Evolutionary conservation across 2,329 filamentous ascomycete genomes (phyloP).

Genomic region (Exophiala alcalophila): DNA sequence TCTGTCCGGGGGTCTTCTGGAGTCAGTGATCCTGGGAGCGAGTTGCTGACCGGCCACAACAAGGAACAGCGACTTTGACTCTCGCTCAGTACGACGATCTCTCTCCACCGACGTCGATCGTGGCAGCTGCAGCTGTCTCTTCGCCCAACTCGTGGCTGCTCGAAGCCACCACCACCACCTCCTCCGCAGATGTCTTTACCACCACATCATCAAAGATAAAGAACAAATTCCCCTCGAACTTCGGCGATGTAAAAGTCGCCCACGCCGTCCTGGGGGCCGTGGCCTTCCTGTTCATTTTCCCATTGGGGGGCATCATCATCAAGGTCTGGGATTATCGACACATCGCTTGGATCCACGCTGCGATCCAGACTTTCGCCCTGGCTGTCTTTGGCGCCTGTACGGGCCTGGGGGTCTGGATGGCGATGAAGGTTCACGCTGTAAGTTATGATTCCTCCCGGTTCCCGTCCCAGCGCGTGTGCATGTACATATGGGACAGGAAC

Average conservation of each 20-base stretch:
- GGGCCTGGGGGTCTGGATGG: conserved; percentile 34
- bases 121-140: conserved; percentile 4
- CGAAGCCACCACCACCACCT: neutral
- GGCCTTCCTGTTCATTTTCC: conserved; percentile 33
- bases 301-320: conserved; percentile 32
- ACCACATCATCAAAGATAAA: too few species aligned
- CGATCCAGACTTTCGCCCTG: conserved; percentile 28
- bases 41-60: too few species aligned
- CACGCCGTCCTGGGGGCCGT: conserved; percentile 30
- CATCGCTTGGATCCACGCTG: conserved; percentile 30
- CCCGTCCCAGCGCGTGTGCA: neutral
- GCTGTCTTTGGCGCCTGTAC: conserved; percentile 30
- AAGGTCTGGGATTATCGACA: conserved; percentile 27
- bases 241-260: conserved; percentile 21
- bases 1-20: too few species aligned
- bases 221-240: conserved; percentile 8
- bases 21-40: too few species aligned
- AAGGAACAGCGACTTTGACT: neutral
- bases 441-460: too few species aligned
- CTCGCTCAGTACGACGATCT: conserved; percentile 1
- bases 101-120: conserved; percentile 9
- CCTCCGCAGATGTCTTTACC: neutral
- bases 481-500: neutral
- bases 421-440: conserved; percentile 17
- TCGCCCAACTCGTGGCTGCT: neutral